Evolutionary conservation across 1,139 yeast genomes (phyloP).

Genomic region (Debaryomyces singareniensis): DNA sequence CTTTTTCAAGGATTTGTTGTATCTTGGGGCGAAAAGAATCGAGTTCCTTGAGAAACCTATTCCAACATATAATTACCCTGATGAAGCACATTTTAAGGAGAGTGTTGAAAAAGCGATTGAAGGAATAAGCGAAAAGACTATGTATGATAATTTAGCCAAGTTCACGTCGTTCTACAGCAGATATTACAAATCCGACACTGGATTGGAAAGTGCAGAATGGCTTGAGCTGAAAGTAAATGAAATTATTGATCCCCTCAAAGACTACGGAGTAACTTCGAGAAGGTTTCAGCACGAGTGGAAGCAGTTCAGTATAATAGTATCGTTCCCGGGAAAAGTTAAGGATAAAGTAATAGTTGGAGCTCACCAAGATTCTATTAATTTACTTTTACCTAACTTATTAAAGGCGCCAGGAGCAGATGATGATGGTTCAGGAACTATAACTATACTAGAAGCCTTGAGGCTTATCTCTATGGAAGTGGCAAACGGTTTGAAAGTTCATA

Average conservation of each 20-base stretch:
- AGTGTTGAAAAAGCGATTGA: constrained; percentile 36
- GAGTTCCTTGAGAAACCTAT: constrained; percentile 16
- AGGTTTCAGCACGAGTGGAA: constrained; percentile 36
- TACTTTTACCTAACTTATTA: constrained; percentile 60
- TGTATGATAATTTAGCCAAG: constrained; percentile 50
- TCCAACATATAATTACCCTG: constrained; percentile 54
- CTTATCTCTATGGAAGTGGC: constrained; percentile 36
- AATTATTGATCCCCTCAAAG: constrained; percentile 34
- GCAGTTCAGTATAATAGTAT: constrained; percentile 36
- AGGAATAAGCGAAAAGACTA: constrained; percentile 36
- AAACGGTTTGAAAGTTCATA: constrained; percentile 48
- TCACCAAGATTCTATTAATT: constrained; percentile 82
- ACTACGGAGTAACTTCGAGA: constrained; percentile 16
- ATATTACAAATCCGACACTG: constrained; percentile 68
- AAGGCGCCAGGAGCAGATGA: constrained; percentile 96
- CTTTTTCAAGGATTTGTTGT: constrained; percentile 10
- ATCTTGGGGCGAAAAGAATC: constrained; percentile 28
- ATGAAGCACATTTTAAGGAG: constrained; percentile 25
- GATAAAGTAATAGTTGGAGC: constrained; percentile 72
- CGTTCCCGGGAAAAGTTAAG: constrained; percentile 31
- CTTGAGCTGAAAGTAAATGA: constrained; percentile 44
- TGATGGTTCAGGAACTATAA: constrained; percentile 84
- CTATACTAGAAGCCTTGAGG: constrained; percentile 70
- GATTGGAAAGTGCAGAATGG: constrained; percentile 72
- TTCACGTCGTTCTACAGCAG: constrained; percentile 75